phyloP scores from a whole-genome alignment of 768 basidiomycete genomes.

The Kwoniella sp. region DNA sequence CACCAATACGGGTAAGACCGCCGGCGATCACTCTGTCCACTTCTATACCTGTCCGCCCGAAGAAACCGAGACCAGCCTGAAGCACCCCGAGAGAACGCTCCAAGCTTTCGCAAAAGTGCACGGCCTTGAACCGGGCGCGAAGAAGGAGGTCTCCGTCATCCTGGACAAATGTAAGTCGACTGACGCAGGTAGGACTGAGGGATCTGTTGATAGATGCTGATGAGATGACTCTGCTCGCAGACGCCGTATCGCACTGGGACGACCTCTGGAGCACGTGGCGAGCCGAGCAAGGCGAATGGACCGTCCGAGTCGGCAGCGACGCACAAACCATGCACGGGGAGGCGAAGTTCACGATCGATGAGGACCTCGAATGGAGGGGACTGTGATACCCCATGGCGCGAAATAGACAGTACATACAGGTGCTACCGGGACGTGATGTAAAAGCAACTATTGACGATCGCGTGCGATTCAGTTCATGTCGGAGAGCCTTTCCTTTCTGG shows the following conservation, averaged over 20 bases:
- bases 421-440: too few relatives aligned
- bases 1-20: constrained; percentile 57
- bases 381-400: too few relatives aligned
- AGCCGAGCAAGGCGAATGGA: constrained; percentile 39
- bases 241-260: constrained; percentile 46
- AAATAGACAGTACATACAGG: too few relatives aligned
- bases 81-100: constrained; percentile 50
- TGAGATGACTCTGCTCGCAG: constrained; percentile 5
- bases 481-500: too few relatives aligned
- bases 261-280: constrained; percentile 31
- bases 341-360: constrained; percentile 30
- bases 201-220: constrained; percentile 31
- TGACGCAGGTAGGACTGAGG: background rate
- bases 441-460: too few relatives aligned
- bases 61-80: constrained; percentile 26
- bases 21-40: constrained; percentile 65
- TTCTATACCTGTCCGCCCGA: constrained; percentile 56
- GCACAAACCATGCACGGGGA: constrained; percentile 31
- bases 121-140: constrained; percentile 47
- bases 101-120: constrained; percentile 55
- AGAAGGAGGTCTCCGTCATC: constrained; percentile 38
- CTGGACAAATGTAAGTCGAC: constrained; percentile 47
- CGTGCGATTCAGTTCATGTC: too few relatives aligned
- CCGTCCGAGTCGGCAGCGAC: constrained; percentile 32
- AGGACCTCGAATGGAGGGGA: constrained; percentile 41